These are phyloP conservation scores for Radiomyces spectabilis DNA, from an alignment of 192 early-diverging fungal genomes.

Conservation along the genomic window DNA sequence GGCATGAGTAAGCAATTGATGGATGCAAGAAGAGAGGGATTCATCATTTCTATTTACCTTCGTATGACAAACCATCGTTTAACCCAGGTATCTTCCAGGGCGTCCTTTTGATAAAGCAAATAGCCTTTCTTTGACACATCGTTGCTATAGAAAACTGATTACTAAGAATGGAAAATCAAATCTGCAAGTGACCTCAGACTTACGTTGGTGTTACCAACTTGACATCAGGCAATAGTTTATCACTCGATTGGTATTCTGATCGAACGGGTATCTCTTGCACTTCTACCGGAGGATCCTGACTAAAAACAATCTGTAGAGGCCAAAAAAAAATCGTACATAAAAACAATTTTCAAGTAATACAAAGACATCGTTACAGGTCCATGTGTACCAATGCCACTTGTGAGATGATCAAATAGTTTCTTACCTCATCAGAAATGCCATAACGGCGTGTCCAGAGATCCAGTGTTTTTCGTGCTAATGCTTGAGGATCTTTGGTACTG, in stretches of 20 bases:
- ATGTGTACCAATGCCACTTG: no score
- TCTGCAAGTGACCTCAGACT: neutral
- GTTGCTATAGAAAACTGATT: slow-evolving; percentile 24
- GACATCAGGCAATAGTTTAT: slow-evolving; percentile 35
- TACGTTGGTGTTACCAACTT: slow-evolving; percentile 27
- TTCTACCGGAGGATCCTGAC: slow-evolving; percentile 32
- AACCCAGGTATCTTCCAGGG: slow-evolving; percentile 57
- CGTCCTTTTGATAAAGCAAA: slow-evolving; percentile 43
- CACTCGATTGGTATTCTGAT: no score
- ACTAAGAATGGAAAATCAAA: slow-evolving; percentile 8
- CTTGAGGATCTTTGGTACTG: neutral
- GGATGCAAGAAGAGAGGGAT: neutral
- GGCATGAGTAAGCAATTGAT: neutral
- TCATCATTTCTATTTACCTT: slow-evolving; percentile 24
- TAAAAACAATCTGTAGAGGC: slow-evolving; percentile 22
- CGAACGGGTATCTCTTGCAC: no score
- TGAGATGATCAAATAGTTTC: no score
- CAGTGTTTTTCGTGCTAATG: neutral
- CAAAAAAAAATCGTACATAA: slow-evolving; percentile 8
- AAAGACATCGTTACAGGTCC: no score
- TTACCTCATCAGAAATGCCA: neutral
- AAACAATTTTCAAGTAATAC: neutral
- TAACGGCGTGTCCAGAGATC: neutral
- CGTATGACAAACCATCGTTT: slow-evolving; percentile 74
- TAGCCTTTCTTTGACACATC: slow-evolving; percentile 45